Base-by-base conservation (phyloP, 1,284 basidiomycete genomes). In the Coniophora puteana region DNA sequence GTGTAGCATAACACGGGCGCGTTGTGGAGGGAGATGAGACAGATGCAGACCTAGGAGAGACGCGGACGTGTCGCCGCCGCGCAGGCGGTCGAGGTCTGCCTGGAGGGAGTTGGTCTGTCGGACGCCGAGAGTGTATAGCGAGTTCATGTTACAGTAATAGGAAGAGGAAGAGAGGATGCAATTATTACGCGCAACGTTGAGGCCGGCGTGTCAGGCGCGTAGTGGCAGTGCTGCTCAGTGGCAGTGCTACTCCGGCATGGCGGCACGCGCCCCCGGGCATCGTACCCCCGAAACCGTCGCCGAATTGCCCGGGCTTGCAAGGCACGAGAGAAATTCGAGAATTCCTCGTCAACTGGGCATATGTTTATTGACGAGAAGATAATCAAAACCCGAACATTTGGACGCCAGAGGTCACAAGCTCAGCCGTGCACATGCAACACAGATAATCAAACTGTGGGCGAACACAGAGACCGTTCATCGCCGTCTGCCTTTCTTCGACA, bases 91-190 rank as follows among this genome's bases (percentile, higher is more conserved):
- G 20, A 97, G 67, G 70, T 97, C 93, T 4, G 85, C 76, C 53
- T 92, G 83, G 40, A 97, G 79, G 1, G 89, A 91, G 55, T 83
- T 84, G 23, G 91, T 89, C 65, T 97, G 93, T 31, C 93, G 78
- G 14, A 94, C 87, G 2, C 93, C 93, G 35, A 90, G 85, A 1
- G 91, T 91, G 69, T 96, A 96, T 18, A 97, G 74, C 23, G 92
- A 93, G 68, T 96, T 94, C 93, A 96, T 94, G 23, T 42, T 41
- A 13, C 46, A 38, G 29, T 36, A 38, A 48, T 41, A 46, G 40
- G 38, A 38, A 26, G 30, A 16, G 23, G 8, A 17, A 26, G 17
- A 23, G 27, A 22, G 25, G 34, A 32, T 14, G 30, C 36, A 26
- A 41, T 44, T 17, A 38, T 32, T 24, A n/a, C n/a, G n/a, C n/a